Evolutionary conservation across 305 asterid species (phyloP).

Genomic region (Fraxinus baroniana): DNA sequence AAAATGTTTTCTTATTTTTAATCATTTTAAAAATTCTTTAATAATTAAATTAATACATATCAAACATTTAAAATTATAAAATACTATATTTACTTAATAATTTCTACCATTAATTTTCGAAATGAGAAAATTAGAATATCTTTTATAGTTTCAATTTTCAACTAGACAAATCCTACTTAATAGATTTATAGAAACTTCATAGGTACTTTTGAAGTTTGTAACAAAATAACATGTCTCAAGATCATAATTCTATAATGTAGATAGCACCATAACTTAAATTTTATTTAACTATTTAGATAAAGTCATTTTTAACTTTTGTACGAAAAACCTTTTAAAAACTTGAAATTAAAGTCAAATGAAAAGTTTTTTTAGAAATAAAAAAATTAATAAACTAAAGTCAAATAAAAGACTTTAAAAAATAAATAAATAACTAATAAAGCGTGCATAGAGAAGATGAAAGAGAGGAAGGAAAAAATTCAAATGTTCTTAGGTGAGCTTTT

Average conservation of each 20-base stretch:
- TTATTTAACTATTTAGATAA: not conserved
- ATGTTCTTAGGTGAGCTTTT: not conserved
- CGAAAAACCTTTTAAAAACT: not conserved
- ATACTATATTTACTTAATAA: too few relatives aligned
- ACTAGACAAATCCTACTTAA: not conserved
- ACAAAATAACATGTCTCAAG: not conserved
- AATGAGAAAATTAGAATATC: not conserved
- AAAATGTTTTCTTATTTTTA: not conserved
- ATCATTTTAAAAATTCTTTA: not conserved
- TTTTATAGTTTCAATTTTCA: not conserved
- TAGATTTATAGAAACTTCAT: not conserved
- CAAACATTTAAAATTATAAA: not conserved
- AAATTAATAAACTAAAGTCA: not conserved
- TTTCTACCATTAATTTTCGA: not conserved
- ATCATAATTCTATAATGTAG: not conserved
- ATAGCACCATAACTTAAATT: not conserved
- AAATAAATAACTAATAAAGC: not conserved
- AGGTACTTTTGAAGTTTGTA: not conserved
- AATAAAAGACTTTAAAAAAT: not conserved
- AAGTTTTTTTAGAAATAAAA: not conserved
- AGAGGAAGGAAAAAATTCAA: not conserved
- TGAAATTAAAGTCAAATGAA: not conserved
- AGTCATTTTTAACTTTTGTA: not conserved
- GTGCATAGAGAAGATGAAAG: not conserved
- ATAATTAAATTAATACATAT: too few relatives aligned